Evolutionary conservation across 2,329 filamentous ascomycete genomes (phyloP).

Genomic region (Aspergillus puulaauensis): DNA sequence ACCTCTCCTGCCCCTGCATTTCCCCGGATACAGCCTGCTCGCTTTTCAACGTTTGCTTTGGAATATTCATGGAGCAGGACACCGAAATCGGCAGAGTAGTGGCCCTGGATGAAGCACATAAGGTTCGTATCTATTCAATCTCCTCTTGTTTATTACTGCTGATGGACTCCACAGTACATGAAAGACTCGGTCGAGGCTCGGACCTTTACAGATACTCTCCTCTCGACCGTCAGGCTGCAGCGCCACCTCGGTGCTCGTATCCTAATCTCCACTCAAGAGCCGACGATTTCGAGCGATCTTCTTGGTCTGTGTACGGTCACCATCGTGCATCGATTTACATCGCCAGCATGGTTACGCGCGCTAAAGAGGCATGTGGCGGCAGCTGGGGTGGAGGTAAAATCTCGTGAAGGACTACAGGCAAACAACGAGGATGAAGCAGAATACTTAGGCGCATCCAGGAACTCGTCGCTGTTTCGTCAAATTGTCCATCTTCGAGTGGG

Average conservation of each 20-base stretch:
- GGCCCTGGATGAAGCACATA: slow-evolving; percentile 24
- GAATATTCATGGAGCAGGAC: slow-evolving; percentile 22
- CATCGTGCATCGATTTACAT: slow-evolving; percentile 68
- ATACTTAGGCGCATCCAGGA: too few species aligned
- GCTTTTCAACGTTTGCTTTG: slow-evolving; percentile 23
- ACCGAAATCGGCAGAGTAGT: slow-evolving; percentile 15
- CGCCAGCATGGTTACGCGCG: slow-evolving; percentile 55
- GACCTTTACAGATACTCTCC: slow-evolving; percentile 57
- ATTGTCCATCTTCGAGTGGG: neutral
- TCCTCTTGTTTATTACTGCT: neutral
- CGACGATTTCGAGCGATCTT: slow-evolving; percentile 65
- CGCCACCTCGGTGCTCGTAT: slow-evolving; percentile 65
- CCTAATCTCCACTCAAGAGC: slow-evolving; percentile 73
- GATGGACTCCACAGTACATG: slow-evolving; percentile 15
- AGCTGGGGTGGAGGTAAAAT: too few species aligned
- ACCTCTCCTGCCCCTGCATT: slow-evolving; percentile 24
- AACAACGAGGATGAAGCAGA: too few species aligned
- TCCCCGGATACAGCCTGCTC: slow-evolving; percentile 20
- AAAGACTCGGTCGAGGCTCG: slow-evolving; percentile 13
- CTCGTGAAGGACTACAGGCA: too few species aligned
- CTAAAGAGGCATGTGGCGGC: too few species aligned
- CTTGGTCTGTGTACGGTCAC: slow-evolving; percentile 69
- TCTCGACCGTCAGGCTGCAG: slow-evolving; percentile 65
- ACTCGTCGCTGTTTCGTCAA: neutral
- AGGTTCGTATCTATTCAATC: slow-evolving; percentile 10